Conservation (phyloP, 1,139 yeast species). For the Diutina neorugosa region DNA sequence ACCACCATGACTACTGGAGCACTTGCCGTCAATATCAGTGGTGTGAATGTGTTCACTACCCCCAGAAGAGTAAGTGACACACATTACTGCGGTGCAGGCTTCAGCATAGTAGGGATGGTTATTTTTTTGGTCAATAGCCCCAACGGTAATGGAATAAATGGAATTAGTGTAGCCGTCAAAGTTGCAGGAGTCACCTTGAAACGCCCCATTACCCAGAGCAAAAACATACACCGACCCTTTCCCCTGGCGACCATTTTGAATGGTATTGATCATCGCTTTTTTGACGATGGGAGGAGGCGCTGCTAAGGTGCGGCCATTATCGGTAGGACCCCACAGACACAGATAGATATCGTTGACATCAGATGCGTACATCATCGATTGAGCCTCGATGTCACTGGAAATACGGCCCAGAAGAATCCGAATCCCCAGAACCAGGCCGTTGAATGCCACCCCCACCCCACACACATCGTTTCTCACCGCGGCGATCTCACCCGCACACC, state of each 20-base stretch:
- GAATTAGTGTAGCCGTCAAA: slow-evolving; percentile 97
- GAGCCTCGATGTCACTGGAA: slow-evolving; percentile 83
- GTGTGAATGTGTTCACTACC: slow-evolving; percentile 86
- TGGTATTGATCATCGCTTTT: slow-evolving; percentile 73
- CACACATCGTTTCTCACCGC: slow-evolving; percentile 80
- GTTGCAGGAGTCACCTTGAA: slow-evolving; percentile 78
- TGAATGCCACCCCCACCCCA: slow-evolving; percentile 91
- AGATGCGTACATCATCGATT: slow-evolving; percentile 68
- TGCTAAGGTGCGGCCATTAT: slow-evolving; percentile 78
- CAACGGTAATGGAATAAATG: slow-evolving; percentile 88
- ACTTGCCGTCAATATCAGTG: slow-evolving; percentile 66
- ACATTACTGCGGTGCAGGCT: slow-evolving; percentile 90
- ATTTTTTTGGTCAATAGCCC: slow-evolving; percentile 83
- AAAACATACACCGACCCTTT: slow-evolving; percentile 88
- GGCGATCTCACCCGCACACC: slow-evolving; percentile 98
- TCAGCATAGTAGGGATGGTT: slow-evolving; percentile 83
- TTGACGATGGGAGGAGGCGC: slow-evolving; percentile 72
- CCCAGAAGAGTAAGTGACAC: slow-evolving; percentile 91
- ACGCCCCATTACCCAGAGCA: slow-evolving; percentile 94
- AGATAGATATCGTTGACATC: slow-evolving; percentile 86
- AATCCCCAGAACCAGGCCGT: slow-evolving; percentile 78
- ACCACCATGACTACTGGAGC: slow-evolving; percentile 79
- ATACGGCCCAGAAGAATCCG: slow-evolving; percentile 76
- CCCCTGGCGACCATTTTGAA: slow-evolving; percentile 69
- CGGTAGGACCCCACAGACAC: slow-evolving; percentile 99